Evolutionary conservation across 2,329 filamentous ascomycete species (phyloP), one percentile per base, ranked within the genome.

Genomic region (Pyricularia grisea): DNA sequence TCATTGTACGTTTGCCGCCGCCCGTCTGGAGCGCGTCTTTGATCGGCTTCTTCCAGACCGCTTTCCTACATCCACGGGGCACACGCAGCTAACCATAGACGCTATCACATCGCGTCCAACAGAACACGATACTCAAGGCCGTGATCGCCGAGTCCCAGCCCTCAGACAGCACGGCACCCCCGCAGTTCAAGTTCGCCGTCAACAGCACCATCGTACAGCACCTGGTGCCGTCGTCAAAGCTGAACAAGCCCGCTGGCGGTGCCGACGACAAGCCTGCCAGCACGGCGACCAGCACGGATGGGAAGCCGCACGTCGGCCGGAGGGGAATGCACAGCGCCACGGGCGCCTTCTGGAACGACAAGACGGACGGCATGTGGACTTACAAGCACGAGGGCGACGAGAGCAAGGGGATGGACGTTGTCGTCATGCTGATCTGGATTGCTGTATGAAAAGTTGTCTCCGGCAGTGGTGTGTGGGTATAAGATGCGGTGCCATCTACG

Each of bases 141-240:
- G 85, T 94, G 73, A 92, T 94, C 79, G 89, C 90, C 73, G 91
- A 94, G 77, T 89, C 90, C 67, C 88, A 86, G 23, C 84, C 87
- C 23, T 78, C 84, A 66, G 81, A 84, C 17, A 23, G 55, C 71
- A 82, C 83, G 71, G 80, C 83, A 31, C 82, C 87, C 30, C 90
- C 92, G 5, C 80, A 83, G 20, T 97, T 90, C 87, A 98, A 98
- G 81, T 98, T 94, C 82, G 92, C 93, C 74, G 93, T 97, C 82
- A 98, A 97, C 85, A 96, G 92, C 84, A 98, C 94, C 73, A 97
- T 98, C 77, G 96, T 98, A 74, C 94, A 99, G 83, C 94, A 98
- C 82, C 84, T 94, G 42, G 87, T 90, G 25, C 87, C 90, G 68
- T 90, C 87, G 14, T 86, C 87, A 33, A 82, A 87, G 69, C 81